Base-by-base conservation (phyloP, 495 filamentous ascomycete species). In the Evernia prunastri region DNA sequence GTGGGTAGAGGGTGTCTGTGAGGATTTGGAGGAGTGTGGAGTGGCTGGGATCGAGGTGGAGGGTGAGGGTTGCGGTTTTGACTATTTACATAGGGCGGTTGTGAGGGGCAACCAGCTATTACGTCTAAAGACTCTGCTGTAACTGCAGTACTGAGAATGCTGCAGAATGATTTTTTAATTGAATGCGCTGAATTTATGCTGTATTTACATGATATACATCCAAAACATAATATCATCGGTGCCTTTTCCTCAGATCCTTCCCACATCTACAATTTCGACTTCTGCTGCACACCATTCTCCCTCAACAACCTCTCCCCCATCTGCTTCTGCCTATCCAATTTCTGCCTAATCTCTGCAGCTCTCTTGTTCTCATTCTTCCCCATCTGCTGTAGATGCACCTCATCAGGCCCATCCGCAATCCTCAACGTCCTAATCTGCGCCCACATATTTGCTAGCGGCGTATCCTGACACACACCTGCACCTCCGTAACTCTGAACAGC, bases 371-470 rank as follows among this genome's bases (percentile, higher is more conserved):
- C 92, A 58, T 90, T 85, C 69, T 84, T 83, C 15, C 91, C 92
- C 76, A 96, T 80, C 74, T 96, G 92, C 77, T 95, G 89, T 73
- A 96, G 74, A 76, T 96, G 92, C 45, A 95, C 91, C 82, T 96
- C 92, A 75, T 96, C 92, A 0, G 92, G 92, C 9, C 92, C 92
- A 76, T 96, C 92, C 6, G 90, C 92, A 70, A 96, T 84, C 60
- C 90, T 80, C 68, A 96, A 72, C 3, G 92, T 96, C 37, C 92
- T 80, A 68, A 90, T 88, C 59, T 83, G 75, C 29, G 92, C 89
- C 92, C 92, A 96, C 85, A 92, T 84, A 68, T 84, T 84, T 31
- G 92, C 91, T 60, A 96, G 79, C 29, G 92, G 92, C 3, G 92
- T 95, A 77, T 96, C 92, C 77, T 96, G 92, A 70, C 85, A 89